Evolutionary conservation across 1,139 yeast species (phyloP).

Genomic region (Candida glucosophila): DNA sequence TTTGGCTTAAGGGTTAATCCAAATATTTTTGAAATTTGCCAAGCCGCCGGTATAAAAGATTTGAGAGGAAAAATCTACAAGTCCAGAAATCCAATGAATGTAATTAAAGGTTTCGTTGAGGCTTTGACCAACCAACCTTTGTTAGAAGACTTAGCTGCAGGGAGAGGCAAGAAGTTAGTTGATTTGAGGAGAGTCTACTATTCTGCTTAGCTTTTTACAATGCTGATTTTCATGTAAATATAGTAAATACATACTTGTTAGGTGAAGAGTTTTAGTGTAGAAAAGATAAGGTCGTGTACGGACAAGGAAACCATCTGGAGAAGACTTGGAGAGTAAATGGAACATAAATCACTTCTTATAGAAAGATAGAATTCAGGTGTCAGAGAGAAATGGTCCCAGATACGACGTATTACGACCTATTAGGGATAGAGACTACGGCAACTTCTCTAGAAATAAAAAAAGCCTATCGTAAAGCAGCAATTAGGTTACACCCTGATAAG

Average conservation of each 20-base stretch:
- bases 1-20: constrained; percentile 92
- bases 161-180: constrained; percentile 91
- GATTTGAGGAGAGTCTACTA: constrained; percentile 89
- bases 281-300: no score
- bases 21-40: constrained; percentile 84
- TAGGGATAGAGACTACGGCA: constrained; percentile 64
- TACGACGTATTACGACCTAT: constrained; percentile 76
- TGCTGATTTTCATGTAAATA: no score
- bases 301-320: no score
- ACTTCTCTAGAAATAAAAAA: constrained; percentile 79
- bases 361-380: no score
- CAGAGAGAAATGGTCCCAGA: constrained; percentile 98
- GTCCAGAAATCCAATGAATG: constrained; percentile 91
- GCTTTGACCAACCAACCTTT: constrained; percentile 77
- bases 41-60: constrained; percentile 92
- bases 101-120: constrained; percentile 82
- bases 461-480: constrained; percentile 86
- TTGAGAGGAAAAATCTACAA: constrained; percentile 85
- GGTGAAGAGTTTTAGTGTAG: no score
- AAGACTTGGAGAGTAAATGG: no score
- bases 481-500: constrained; percentile 89
- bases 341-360: no score
- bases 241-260: no score
- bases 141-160: constrained; percentile 80
- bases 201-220: constrained; percentile 32